Conservation (phyloP, 2,329 filamentous ascomycete genomes). For the Decorospora gaudefroyi region DNA sequence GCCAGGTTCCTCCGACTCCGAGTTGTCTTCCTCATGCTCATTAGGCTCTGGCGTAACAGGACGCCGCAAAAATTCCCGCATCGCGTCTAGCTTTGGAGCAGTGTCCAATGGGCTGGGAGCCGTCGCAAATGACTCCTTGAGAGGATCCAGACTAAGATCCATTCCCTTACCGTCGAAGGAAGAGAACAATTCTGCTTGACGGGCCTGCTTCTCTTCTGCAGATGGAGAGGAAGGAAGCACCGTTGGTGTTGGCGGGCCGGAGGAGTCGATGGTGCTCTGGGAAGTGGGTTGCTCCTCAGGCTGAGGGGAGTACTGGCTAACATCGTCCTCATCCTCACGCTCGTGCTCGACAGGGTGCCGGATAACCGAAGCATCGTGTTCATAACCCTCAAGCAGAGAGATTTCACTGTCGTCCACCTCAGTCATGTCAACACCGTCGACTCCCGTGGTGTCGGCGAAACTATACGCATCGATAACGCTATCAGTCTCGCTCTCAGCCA, state of each 20-base stretch:
- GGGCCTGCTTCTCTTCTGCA: constrained; percentile 35
- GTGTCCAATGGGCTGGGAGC: constrained; percentile 39
- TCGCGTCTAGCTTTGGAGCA: constrained; percentile 45
- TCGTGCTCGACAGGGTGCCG: constrained; percentile 54
- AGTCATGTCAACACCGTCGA: constrained; percentile 58
- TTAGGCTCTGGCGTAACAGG: constrained; percentile 58
- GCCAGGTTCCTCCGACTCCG: constrained; percentile 65
- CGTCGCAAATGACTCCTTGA: constrained; percentile 52
- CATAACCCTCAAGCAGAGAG: constrained; percentile 50
- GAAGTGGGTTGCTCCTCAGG: constrained; percentile 44
- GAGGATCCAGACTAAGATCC: constrained; percentile 60
- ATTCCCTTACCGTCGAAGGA: constrained; percentile 58
- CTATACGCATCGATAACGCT: constrained; percentile 64
- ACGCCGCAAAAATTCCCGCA: constrained; percentile 45
- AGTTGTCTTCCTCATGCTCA: constrained; percentile 49
- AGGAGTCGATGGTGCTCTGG: constrained; percentile 47
- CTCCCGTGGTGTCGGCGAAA: constrained; percentile 58
- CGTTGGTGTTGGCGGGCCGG: constrained; percentile 55
- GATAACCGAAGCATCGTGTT: constrained; percentile 59
- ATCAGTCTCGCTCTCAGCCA: constrained; percentile 59
- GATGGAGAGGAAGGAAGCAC: constrained; percentile 36
- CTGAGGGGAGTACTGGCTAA: constrained; percentile 59
- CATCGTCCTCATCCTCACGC: constrained; percentile 58
- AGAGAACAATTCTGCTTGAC: constrained; percentile 53
- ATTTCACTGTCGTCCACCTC: constrained; percentile 62